Percentiles rank a stretch among this genome's conserved stretches.
These are phyloP conservation scores for Moesziomyces sp. DNA, from an alignment of 1,284 basidiomycete genomes.

Conservation along the genomic window DNA sequence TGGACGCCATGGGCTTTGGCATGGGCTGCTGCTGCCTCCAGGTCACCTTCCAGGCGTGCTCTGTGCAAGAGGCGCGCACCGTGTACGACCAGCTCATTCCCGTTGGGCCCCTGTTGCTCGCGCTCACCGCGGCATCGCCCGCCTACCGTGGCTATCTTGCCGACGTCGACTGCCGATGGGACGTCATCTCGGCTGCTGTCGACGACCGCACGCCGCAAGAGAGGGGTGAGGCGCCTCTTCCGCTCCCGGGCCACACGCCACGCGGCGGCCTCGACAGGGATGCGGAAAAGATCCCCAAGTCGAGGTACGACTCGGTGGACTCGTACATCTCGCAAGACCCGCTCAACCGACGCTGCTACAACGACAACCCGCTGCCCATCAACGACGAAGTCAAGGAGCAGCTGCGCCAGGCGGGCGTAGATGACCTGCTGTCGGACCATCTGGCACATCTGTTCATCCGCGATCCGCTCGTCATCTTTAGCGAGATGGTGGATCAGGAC, in stretches of 20 bases:
- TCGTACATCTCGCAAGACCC: constrained; percentile 89
- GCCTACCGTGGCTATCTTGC: constrained; percentile 93
- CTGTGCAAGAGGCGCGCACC: constrained; percentile 86
- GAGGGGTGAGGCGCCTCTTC: constrained; percentile 75
- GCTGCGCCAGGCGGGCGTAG: constrained; percentile 74
- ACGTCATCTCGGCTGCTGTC: constrained; percentile 95
- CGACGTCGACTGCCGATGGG: constrained; percentile 98
- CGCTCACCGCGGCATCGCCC: constrained; percentile 91
- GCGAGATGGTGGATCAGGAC: constrained; percentile 92
- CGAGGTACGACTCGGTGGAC: constrained; percentile 95
- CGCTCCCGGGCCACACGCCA: constrained; percentile 34
- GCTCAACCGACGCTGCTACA: constrained; percentile 90
- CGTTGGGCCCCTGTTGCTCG: constrained; percentile 93
- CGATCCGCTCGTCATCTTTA: constrained; percentile 94
- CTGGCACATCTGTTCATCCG: constrained; percentile 96
- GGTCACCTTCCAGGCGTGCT: constrained; percentile 96
- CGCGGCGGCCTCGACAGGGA: constrained; percentile 32
- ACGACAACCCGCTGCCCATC: constrained; percentile 85
- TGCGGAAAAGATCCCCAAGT: constrained; percentile 81
- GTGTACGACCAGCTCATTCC: constrained; percentile 96
- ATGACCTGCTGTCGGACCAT: constrained; percentile 87
- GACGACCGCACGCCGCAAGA: constrained; percentile 97
- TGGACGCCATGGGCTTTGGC: constrained; percentile 99
- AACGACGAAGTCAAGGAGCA: constrained; percentile 73
- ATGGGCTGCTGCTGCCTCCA: constrained; percentile 99